Evolutionary conservation across 2,329 filamentous ascomycete species (phyloP).

Genomic region (Hypoxylon sp.): DNA sequence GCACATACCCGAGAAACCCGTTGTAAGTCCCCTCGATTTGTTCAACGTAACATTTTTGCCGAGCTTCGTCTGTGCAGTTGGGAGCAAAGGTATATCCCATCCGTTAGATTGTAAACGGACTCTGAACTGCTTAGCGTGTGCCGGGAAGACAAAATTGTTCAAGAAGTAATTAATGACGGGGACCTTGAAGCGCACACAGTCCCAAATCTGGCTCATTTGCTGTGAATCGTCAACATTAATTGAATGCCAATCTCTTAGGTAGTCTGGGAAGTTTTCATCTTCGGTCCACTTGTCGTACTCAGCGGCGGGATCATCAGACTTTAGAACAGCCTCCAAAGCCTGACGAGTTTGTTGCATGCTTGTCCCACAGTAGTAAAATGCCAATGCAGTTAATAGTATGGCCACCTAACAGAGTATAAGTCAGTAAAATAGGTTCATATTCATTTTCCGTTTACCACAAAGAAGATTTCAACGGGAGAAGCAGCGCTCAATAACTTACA

Average conservation of each 20-base stretch:
- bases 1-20: slow-evolving; percentile 68
- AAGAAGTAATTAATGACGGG: slow-evolving; percentile 67
- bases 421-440: slow-evolving; percentile 6
- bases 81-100: slow-evolving; percentile 69
- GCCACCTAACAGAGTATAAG: slow-evolving; percentile 60
- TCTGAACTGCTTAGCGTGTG: slow-evolving; percentile 70
- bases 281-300: slow-evolving; percentile 64
- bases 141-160: slow-evolving; percentile 71
- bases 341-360: slow-evolving; percentile 57
- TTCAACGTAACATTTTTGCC: slow-evolving; percentile 2
- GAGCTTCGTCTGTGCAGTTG: slow-evolving; percentile 28
- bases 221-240: slow-evolving; percentile 67
- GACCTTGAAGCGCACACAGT: slow-evolving; percentile 56
- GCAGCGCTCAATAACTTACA: slow-evolving; percentile 28
- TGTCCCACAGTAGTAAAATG: slow-evolving; percentile 72
- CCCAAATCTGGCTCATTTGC: slow-evolving; percentile 61
- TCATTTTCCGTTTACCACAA: neutral
- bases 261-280: slow-evolving; percentile 52
- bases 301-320: slow-evolving; percentile 63
- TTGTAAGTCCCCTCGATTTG: slow-evolving; percentile 55
- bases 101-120: slow-evolving; percentile 70
- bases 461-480: neutral
- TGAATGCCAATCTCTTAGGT: slow-evolving; percentile 60
- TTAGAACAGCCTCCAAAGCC: slow-evolving; percentile 59
- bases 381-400: slow-evolving; percentile 70